Percentiles rank a stretch among this genome's conserved stretches.
phyloP scores from a whole-genome alignment of 192 early-diverging fungal genomes.

The Gamsiella multidivaricata region DNA sequence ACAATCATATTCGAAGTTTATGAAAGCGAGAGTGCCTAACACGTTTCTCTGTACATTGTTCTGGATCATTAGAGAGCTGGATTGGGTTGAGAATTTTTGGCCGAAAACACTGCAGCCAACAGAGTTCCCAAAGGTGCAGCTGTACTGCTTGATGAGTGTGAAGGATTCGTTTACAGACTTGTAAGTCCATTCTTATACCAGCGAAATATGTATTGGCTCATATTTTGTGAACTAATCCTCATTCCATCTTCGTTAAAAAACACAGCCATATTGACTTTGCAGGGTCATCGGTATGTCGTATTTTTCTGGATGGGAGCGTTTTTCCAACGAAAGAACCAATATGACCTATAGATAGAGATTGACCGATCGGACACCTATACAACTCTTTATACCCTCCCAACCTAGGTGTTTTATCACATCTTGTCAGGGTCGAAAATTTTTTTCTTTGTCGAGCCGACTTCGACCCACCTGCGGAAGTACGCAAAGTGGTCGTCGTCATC shows the following conservation, averaged over 20 bases:
- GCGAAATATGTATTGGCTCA: no score
- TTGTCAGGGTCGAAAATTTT: slow-evolving; percentile 88
- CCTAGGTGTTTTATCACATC: slow-evolving; percentile 93
- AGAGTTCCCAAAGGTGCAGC: slow-evolving; percentile 87
- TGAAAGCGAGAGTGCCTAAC: neutral
- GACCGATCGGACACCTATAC: no score
- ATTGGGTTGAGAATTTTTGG: slow-evolving; percentile 92
- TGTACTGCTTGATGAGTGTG: slow-evolving; percentile 95
- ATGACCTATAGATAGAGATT: no score
- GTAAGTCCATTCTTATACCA: slow-evolving; percentile 48
- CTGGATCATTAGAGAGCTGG: slow-evolving; percentile 82
- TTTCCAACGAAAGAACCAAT: neutral
- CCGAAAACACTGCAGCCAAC: slow-evolving; percentile 69
- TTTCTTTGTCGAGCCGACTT: slow-evolving; percentile 89
- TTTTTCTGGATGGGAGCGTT: neutral
- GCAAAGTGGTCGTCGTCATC: slow-evolving; percentile 91
- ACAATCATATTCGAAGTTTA: neutral
- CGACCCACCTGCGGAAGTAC: slow-evolving; percentile 87
- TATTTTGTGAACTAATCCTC: neutral
- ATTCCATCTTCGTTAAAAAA: neutral
- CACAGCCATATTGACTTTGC: slow-evolving; percentile 75
- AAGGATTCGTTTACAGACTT: slow-evolving; percentile 92
- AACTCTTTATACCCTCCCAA: slow-evolving; percentile 36
- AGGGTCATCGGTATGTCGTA: slow-evolving; percentile 41
- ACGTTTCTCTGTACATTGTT: no score